phyloP scores from a whole-genome alignment of 2,329 filamentous ascomycete species.

The Hyphodiscus sp. region DNA sequence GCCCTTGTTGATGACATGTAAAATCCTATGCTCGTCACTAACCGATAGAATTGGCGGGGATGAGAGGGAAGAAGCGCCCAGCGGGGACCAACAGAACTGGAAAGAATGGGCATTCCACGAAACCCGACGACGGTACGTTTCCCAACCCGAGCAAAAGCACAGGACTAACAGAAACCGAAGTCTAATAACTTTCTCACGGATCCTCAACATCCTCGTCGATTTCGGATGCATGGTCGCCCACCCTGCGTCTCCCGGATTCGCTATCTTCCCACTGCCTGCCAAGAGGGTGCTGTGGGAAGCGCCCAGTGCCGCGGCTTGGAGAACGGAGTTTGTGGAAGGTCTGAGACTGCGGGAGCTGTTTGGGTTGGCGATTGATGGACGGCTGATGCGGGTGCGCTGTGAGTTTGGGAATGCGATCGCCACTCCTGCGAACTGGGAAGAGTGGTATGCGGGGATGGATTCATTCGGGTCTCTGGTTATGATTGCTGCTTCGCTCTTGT shows the following conservation, averaged over 20 bases:
- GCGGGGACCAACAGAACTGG: background rate
- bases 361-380: background rate
- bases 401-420: background rate
- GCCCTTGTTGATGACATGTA: background rate
- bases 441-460: background rate
- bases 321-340: background rate
- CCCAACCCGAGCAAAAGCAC: background rate
- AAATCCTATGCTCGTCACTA: background rate
- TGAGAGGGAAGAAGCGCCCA: background rate
- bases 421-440: background rate
- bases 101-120: constrained; percentile 4
- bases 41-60: background rate
- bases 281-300: background rate
- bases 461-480: background rate
- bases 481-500: background rate
- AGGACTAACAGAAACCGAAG: background rate
- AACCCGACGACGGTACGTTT: background rate
- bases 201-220: background rate
- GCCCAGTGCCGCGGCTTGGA: background rate
- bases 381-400: background rate
- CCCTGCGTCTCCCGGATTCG: background rate
- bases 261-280: background rate
- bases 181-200: background rate
- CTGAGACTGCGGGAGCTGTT: background rate
- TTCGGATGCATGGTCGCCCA: background rate